Conservation (phyloP, 2,329 filamentous ascomycete species). For the Epicoccum nigrum region DNA sequence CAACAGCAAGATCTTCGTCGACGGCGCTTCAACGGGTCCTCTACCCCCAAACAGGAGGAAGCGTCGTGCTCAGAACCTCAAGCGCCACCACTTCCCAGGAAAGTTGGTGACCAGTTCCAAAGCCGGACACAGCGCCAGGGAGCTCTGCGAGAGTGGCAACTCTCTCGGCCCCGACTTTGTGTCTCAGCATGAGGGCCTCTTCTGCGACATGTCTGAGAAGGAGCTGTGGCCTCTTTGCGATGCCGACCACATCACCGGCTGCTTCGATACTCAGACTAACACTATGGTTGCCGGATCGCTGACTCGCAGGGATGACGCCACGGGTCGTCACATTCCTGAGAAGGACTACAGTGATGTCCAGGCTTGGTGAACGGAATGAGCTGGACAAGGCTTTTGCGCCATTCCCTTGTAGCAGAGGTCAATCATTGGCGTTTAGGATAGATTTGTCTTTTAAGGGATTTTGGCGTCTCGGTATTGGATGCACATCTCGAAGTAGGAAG, state of each 20-base stretch:
- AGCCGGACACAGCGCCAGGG: slow-evolving; percentile 36
- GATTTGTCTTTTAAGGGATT: neutral
- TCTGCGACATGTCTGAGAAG: slow-evolving; percentile 44
- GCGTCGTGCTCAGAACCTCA: slow-evolving; percentile 1
- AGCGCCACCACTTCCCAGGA: slow-evolving; percentile 14
- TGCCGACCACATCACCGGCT: neutral
- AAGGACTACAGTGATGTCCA: slow-evolving; percentile 7
- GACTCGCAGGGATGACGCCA: slow-evolving; percentile 8
- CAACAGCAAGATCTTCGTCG: slow-evolving; percentile 3
- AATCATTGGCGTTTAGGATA: neutral
- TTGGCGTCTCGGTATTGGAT: neutral
- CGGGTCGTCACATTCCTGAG: slow-evolving; percentile 7
- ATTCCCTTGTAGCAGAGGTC: too few species aligned
- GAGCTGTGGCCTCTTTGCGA: slow-evolving; percentile 35
- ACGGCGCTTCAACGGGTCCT: slow-evolving; percentile 2
- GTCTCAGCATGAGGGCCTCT: slow-evolving; percentile 35
- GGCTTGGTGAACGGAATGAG: neutral
- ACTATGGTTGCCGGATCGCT: slow-evolving; percentile 7
- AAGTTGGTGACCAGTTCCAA: slow-evolving; percentile 12
- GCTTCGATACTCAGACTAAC: slow-evolving; percentile 10
- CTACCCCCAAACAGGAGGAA: slow-evolving; percentile 1
- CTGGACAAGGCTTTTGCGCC: neutral
- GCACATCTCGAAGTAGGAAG: neutral
- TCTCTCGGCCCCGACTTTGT: slow-evolving; percentile 45
- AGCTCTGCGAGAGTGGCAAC: slow-evolving; percentile 36